phyloP scores from a whole-genome alignment of 768 basidiomycete genomes.

The Amanita exitialis region DNA sequence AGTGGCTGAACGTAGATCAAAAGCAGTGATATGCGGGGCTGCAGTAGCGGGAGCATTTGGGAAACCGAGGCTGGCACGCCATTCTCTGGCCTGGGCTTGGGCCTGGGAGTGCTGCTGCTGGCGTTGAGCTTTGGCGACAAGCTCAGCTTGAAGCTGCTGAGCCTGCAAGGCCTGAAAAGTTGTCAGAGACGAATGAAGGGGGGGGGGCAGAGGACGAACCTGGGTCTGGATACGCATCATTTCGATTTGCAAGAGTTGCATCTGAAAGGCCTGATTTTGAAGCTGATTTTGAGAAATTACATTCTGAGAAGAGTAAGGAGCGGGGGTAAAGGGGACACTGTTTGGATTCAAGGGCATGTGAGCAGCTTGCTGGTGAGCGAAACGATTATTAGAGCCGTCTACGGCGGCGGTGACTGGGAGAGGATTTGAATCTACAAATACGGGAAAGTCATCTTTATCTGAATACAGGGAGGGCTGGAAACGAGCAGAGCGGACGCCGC shows the following conservation, averaged over 20 bases:
- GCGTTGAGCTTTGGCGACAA: constrained; percentile 48
- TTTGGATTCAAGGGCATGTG: constrained; percentile 41
- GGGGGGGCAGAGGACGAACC: constrained; percentile 8
- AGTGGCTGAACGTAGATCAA: constrained; percentile 52
- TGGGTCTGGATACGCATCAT: constrained; percentile 71
- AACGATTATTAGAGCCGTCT: constrained; percentile 57
- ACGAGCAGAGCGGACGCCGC: constrained; percentile 72
- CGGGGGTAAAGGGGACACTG: constrained; percentile 43
- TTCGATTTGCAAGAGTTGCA: constrained; percentile 84
- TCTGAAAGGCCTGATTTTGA: constrained; percentile 59
- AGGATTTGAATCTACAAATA: constrained; percentile 36
- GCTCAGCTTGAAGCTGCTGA: constrained; percentile 68
- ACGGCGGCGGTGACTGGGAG: constrained; percentile 63
- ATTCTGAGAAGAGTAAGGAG: constrained; percentile 12
- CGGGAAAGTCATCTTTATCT: constrained; percentile 46
- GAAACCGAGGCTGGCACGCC: constrained; percentile 37
- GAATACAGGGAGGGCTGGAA: constrained; percentile 30
- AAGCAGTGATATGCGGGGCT: constrained; percentile 52
- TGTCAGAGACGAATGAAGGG: constrained; percentile 8
- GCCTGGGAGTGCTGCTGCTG: constrained; percentile 38
- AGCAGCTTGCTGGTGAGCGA: constrained; percentile 47
- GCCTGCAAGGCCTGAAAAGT: constrained; percentile 48
- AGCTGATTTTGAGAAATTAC: constrained; percentile 34
- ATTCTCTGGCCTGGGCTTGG: constrained; percentile 29
- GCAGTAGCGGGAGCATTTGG: constrained; percentile 56